These are phyloP conservation scores for Lomentospora prolificans DNA, from an alignment of 2,329 filamentous ascomycete species.

Conservation along the genomic window DNA sequence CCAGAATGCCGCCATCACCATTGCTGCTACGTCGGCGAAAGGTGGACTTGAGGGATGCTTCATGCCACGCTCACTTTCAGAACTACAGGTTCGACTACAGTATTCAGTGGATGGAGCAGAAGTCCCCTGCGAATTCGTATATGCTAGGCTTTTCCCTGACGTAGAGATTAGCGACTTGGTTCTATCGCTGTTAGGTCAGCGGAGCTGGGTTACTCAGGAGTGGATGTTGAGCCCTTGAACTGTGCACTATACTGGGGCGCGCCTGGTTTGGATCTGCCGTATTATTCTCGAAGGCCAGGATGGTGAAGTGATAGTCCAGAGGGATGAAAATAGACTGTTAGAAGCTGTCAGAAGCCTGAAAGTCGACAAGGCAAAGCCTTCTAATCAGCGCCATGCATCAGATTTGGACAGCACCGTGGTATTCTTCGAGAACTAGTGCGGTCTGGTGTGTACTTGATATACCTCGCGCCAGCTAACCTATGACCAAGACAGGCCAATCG, in stretches of 20 bases:
- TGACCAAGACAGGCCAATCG: background rate
- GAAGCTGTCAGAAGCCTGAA: background rate
- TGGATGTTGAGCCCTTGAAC: background rate
- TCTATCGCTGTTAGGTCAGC: background rate
- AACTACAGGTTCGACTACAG: background rate
- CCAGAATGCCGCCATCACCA: slow-evolving; percentile 12
- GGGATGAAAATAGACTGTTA: background rate
- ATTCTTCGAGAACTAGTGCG: background rate
- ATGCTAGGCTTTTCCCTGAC: background rate
- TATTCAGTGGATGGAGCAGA: background rate
- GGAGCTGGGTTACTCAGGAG: background rate
- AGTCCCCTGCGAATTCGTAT: background rate
- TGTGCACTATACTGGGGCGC: background rate
- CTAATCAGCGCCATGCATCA: background rate
- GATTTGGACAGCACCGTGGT: background rate
- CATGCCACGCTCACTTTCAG: background rate
- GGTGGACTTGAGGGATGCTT: background rate
- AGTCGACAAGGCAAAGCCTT: background rate
- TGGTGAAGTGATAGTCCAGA: background rate
- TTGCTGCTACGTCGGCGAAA: slow-evolving; percentile 11
- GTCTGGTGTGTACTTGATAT: background rate
- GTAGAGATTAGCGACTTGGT: background rate
- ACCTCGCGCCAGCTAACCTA: background rate
- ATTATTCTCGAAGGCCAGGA: background rate
- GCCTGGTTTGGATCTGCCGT: background rate